Conservation (phyloP, 305 asterid species). For the Fraxinus sp. region DNA sequence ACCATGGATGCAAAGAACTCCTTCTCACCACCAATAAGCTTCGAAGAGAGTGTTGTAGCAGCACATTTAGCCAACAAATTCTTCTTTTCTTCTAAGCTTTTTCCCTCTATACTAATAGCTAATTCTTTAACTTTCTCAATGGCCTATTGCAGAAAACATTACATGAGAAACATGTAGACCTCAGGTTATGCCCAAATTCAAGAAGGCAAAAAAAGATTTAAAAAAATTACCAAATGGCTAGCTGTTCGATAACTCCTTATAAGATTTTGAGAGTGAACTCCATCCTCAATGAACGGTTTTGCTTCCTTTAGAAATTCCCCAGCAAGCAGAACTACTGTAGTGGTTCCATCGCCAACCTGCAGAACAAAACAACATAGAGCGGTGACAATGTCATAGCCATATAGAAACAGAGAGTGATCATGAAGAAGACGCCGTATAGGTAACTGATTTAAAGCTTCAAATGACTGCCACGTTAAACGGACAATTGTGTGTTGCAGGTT, state of each 20-base stretch:
- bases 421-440: not conserved
- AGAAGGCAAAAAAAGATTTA: not conserved
- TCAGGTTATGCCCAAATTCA: slow-evolving; percentile 16
- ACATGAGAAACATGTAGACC: slow-evolving; percentile 3
- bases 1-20: slow-evolving; percentile 96
- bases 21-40: slow-evolving; percentile 98
- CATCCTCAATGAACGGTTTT: slow-evolving; percentile 95
- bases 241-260: slow-evolving; percentile 86
- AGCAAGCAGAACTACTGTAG: slow-evolving; percentile 95
- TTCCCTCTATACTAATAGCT: slow-evolving; percentile 88
- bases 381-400: not conserved
- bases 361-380: slow-evolving; percentile 19
- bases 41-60: slow-evolving; percentile 92
- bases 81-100: slow-evolving; percentile 90
- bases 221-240: slow-evolving; percentile 57
- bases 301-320: slow-evolving; percentile 97
- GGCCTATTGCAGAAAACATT: slow-evolving; percentile 43
- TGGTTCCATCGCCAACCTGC: slow-evolving; percentile 99
- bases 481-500: not conserved
- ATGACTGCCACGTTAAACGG: not conserved
- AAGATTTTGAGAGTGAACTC: slow-evolving; percentile 95
- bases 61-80: slow-evolving; percentile 92
- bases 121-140: slow-evolving; percentile 77
- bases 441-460: not conserved
- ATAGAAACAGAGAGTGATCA: not conserved